Conservation (phyloP, 106 monocot species). For the Vanilla planifolia region DNA sequence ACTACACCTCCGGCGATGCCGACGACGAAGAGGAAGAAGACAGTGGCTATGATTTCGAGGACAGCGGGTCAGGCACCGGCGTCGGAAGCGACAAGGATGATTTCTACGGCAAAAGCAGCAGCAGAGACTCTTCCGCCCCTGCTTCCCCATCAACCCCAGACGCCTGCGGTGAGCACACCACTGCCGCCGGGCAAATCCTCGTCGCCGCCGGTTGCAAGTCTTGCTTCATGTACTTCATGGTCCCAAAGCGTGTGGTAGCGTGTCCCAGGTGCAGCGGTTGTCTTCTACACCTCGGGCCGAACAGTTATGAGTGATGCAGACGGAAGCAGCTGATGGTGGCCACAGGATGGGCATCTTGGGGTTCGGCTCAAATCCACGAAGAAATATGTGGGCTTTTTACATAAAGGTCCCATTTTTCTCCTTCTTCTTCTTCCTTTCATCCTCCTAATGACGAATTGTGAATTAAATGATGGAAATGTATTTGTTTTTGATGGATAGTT, state of each 20-base stretch:
- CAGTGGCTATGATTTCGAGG: neutral
- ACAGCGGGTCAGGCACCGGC: slow-evolving; percentile 3
- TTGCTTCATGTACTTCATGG: slow-evolving; percentile 95
- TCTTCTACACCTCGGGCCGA: slow-evolving; percentile 48
- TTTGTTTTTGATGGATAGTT: neutral
- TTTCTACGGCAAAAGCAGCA: slow-evolving; percentile 17
- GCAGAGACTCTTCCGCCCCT: slow-evolving; percentile 18
- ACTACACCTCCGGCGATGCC: neutral
- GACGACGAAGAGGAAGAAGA: slow-evolving; percentile 13
- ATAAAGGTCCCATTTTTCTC: neutral
- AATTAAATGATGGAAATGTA: neutral
- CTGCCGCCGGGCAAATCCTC: slow-evolving; percentile 20
- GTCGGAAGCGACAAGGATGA: slow-evolving; percentile 1
- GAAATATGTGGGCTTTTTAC: neutral
- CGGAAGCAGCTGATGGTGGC: too few species aligned
- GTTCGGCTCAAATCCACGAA: neutral
- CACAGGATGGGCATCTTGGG: too few species aligned
- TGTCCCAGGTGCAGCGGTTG: slow-evolving; percentile 75
- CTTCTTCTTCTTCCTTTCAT: neutral
- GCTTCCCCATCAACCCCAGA: slow-evolving; percentile 14
- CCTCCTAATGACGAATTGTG: neutral
- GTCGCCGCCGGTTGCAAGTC: slow-evolving; percentile 76
- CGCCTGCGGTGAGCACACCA: neutral
- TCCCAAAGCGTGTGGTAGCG: slow-evolving; percentile 38
- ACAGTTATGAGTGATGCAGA: too few species aligned